phyloP scores from a whole-genome alignment of 352 stramenopile genomes.

The Pythium biforme region DNA sequence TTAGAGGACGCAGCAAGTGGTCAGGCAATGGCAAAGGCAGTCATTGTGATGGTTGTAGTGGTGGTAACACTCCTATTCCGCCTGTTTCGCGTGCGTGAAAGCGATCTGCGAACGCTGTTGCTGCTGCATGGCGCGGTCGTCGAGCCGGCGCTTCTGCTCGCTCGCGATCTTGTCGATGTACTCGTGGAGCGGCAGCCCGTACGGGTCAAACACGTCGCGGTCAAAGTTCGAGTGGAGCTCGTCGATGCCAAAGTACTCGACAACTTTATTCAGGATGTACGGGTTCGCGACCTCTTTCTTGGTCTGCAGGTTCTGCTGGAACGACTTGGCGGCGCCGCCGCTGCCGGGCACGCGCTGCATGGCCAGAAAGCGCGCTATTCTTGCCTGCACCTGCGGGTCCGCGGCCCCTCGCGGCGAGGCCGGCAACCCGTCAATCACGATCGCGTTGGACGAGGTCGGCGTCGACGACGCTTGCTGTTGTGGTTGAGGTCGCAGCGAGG shows the following conservation, averaged over 20 bases:
- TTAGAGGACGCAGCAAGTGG: too few species aligned
- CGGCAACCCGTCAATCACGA: constrained; percentile 34
- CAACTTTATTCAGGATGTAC: constrained; percentile 85
- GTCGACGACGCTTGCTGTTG: neutral
- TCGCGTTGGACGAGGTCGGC: neutral
- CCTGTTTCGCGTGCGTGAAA: constrained; percentile 4
- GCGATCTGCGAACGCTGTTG: constrained; percentile 32
- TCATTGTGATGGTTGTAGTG: too few species aligned
- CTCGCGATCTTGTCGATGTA: constrained; percentile 62
- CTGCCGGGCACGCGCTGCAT: constrained; percentile 22
- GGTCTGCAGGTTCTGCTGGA: constrained; percentile 66
- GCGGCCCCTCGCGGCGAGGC: constrained; percentile 26
- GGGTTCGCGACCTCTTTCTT: constrained; percentile 88
- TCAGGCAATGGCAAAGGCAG: too few species aligned
- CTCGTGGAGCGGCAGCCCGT: constrained; percentile 66
- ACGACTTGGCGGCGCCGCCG: constrained; percentile 27
- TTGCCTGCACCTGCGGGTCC: constrained; percentile 47
- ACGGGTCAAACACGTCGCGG: constrained; percentile 63
- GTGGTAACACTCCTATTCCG: too few species aligned
- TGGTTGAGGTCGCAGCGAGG: neutral
- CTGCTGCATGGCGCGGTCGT: constrained; percentile 39
- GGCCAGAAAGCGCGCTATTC: constrained; percentile 60
- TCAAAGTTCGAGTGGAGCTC: constrained; percentile 76
- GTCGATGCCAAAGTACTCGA: constrained; percentile 86
- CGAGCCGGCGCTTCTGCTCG: constrained; percentile 57